phyloP scores from a whole-genome alignment of 495 filamentous ascomycete species.

The Trichoderma orchidacearum region DNA sequence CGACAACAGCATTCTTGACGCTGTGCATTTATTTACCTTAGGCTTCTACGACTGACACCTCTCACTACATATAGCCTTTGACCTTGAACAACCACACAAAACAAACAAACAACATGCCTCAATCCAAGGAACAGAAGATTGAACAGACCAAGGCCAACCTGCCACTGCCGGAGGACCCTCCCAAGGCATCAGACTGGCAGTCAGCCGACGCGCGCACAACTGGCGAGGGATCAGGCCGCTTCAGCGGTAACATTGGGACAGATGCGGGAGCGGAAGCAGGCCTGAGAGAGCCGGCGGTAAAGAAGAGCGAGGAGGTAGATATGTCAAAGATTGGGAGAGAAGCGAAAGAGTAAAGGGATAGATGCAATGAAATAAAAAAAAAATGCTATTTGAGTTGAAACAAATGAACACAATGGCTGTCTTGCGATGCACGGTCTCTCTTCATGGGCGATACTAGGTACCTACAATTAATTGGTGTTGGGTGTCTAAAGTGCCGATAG shows the following conservation, averaged over 20 bases:
- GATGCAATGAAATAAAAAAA: background rate
- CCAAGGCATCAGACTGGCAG: constrained; percentile 57
- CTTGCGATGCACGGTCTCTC: too few relatives aligned
- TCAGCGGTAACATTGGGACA: constrained; percentile 35
- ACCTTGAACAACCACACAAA: background rate
- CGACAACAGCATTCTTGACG: background rate
- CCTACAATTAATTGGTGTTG: too few relatives aligned
- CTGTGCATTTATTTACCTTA: background rate
- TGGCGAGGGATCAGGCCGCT: constrained; percentile 50
- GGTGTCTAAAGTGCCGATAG: too few relatives aligned
- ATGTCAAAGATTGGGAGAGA: background rate
- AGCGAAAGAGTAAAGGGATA: background rate
- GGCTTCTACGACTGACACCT: background rate
- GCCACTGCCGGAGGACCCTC: constrained; percentile 66
- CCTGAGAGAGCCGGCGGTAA: constrained; percentile 49
- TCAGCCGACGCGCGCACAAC: constrained; percentile 52
- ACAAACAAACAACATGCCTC: constrained; percentile 11
- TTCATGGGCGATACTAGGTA: too few relatives aligned
- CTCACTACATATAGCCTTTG: background rate
- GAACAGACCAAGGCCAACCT: constrained; percentile 55
- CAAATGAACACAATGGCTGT: too few relatives aligned
- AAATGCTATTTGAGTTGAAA: too few relatives aligned
- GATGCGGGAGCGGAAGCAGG: constrained; percentile 36
- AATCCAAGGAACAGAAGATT: constrained; percentile 49
- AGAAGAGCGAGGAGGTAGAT: constrained; percentile 25